Evolutionary conservation across 2,329 filamentous ascomycete genomes (phyloP), one percentile per base, ranked within the genome.

Genomic region (Pseudogymnoascus sp.): DNA sequence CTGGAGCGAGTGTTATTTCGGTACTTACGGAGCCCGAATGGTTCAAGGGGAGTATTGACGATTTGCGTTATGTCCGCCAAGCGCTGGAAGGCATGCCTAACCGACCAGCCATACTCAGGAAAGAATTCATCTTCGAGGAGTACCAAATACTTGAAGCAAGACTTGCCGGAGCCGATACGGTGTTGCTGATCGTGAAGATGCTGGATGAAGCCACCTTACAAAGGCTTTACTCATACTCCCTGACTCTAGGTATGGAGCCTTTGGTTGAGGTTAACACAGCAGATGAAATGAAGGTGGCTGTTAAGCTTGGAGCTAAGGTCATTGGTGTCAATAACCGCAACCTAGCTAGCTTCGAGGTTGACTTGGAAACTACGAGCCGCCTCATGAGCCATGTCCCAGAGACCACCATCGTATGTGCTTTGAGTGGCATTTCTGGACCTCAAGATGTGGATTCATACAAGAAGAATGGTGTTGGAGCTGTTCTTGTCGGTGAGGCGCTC

Each of bases 271-370:
- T 99, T 29, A 96, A 99, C 72, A 99, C 89, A 42, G 86, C 88
- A 0, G 90, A 94, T 59, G 94, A 99, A 76, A 99, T 97, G 91
- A 82, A 88, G 39, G 87, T 86, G 62, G 94, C 95, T 6, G 86
- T 97, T 51, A 84, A 89, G 62, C 81, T 99, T 21, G 94, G 93
- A 9, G 84, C 94, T 21, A 89, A 92, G 75, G 93, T 91, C 38
- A 96, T 99, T 70, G 94, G 94, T 27, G 94, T 99, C 68, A 99
- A 99, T 78, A 99, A 99, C 78, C 87, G 94, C 62, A 96, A 99
- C 71, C 81, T 99, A 10, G 93, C 93, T 68, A 97, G 88, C 70
- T 99, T 99, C 70, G 92, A 97, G 72, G 94, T 99, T 17, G 95
- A 99, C 73, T 84, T 99, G 66, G 87, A 90, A 65, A 99, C 93